Evolutionary conservation across 768 basidiomycete species (phyloP).

Genomic region (Amylocystis lapponica): DNA sequence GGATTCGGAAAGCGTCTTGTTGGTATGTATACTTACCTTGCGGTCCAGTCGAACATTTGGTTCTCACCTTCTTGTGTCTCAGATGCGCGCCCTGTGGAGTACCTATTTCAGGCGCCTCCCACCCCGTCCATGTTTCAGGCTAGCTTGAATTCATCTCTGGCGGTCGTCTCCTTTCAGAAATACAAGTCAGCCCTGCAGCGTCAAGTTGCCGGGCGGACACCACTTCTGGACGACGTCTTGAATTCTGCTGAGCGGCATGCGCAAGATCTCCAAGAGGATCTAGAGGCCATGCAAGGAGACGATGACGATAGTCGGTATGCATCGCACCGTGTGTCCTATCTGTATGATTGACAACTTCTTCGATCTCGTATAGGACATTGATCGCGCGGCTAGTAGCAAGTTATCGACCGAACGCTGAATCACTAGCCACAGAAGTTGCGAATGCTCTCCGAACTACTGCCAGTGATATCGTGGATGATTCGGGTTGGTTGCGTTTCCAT

Average conservation of each 20-base stretch:
- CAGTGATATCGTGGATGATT: too few species aligned
- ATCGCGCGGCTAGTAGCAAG: slow-evolving; percentile 35
- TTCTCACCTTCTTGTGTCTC: slow-evolving; percentile 5
- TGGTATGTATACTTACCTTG: slow-evolving; percentile 23
- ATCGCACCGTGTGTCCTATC: not conserved
- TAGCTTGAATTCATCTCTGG: slow-evolving; percentile 26
- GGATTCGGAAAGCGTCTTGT: slow-evolving; percentile 17
- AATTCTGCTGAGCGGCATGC: slow-evolving; percentile 56
- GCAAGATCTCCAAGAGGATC: slow-evolving; percentile 51
- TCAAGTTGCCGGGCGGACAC: slow-evolving; percentile 62
- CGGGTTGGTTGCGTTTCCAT: too few species aligned
- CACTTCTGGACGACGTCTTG: slow-evolving; percentile 53
- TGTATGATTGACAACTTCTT: not conserved
- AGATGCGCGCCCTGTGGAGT: slow-evolving; percentile 50
- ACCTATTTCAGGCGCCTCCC: slow-evolving; percentile 50
- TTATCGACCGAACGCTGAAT: slow-evolving; percentile 49
- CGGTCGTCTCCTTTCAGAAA: slow-evolving; percentile 47
- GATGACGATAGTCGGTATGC: slow-evolving; percentile 42
- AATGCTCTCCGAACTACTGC: too few species aligned
- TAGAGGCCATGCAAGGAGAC: slow-evolving; percentile 39
- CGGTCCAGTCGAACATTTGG: too few species aligned
- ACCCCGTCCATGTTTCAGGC: slow-evolving; percentile 38
- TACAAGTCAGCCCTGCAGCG: slow-evolving; percentile 57
- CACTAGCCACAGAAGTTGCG: slow-evolving; percentile 29
- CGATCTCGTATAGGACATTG: slow-evolving; percentile 37